Conservation (phyloP, 2,329 filamentous ascomycete genomes). For the Penicillium sp. region DNA sequence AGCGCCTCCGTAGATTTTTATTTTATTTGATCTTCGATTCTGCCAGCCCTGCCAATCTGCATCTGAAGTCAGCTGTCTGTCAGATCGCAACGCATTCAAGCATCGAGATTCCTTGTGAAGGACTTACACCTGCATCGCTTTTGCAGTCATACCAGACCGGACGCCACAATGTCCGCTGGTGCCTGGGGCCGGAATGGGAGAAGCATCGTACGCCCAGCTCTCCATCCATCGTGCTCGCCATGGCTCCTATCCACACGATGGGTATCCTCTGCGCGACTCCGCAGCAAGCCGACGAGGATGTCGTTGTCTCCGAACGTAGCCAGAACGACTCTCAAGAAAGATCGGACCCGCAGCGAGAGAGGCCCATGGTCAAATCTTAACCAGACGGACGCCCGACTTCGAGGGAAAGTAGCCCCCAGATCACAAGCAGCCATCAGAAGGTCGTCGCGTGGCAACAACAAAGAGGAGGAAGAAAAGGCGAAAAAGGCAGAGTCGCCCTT, state of each 20-base stretch:
- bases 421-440: constrained; percentile 41
- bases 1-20: constrained; percentile 11
- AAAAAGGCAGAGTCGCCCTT: constrained; percentile 49
- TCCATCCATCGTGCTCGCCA: constrained; percentile 11
- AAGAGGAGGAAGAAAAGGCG: constrained; percentile 39
- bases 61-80: not conserved
- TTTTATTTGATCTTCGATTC: not conserved
- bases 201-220: constrained; percentile 9
- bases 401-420: constrained; percentile 33
- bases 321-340: constrained; percentile 28
- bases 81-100: not conserved
- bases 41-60: not conserved
- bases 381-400: constrained; percentile 45
- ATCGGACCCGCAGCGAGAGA: constrained; percentile 39
- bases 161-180: constrained; percentile 24
- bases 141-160: not conserved
- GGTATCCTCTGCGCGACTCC: constrained; percentile 28
- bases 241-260: constrained; percentile 27
- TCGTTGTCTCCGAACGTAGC: constrained; percentile 32
- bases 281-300: constrained; percentile 36
- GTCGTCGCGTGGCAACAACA: constrained; percentile 32
- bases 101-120: not conserved
- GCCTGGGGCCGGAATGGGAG: constrained; percentile 30
- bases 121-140: not conserved
- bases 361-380: constrained; percentile 61